Percentiles rank a stretch among this genome's conserved stretches.
These are phyloP conservation scores for Corymbia calophylla DNA, from an alignment of 441 rosid genomes.

Conservation along the genomic window DNA sequence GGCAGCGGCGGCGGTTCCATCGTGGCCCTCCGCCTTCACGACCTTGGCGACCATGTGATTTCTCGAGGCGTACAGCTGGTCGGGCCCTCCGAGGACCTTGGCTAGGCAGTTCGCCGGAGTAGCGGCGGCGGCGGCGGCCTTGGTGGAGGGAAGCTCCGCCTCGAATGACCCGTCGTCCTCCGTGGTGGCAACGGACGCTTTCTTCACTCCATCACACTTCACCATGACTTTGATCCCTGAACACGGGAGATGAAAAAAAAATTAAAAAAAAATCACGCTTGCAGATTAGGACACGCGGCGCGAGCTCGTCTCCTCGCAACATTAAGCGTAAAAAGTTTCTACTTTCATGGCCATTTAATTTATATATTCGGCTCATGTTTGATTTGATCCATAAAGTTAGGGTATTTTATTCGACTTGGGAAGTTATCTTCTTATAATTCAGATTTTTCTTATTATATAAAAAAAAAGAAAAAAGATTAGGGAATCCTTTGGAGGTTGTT, in stretches of 20 bases:
- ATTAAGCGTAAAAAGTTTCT: not conserved
- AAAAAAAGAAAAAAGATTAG: not conserved
- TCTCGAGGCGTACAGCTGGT: conserved; percentile 43
- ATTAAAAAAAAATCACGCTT: not conserved
- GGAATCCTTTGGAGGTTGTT: not conserved
- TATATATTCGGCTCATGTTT: not conserved
- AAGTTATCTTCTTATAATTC: not conserved
- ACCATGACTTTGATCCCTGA: conserved; percentile 55
- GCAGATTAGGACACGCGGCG: not conserved
- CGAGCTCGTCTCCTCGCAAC: not conserved
- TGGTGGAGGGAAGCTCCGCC: conserved; percentile 37
- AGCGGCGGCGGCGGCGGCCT: not conserved
- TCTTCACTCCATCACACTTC: conserved; percentile 50
- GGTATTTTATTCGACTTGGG: not conserved
- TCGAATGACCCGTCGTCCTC: conserved; percentile 44
- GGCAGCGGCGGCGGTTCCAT: not conserved
- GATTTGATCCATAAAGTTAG: not conserved
- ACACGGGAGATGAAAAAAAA: not conserved
- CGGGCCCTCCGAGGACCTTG: conserved; percentile 49
- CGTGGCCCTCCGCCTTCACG: conserved; percentile 7
- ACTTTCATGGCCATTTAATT: not conserved
- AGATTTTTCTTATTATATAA: not conserved
- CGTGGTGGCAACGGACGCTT: conserved; percentile 31
- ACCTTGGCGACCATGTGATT: conserved; percentile 36
- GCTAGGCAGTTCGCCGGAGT: conserved; percentile 43